Evolutionary conservation across 2,329 filamentous ascomycete genomes (phyloP).

Genomic region (Xylaria hypoxylon): DNA sequence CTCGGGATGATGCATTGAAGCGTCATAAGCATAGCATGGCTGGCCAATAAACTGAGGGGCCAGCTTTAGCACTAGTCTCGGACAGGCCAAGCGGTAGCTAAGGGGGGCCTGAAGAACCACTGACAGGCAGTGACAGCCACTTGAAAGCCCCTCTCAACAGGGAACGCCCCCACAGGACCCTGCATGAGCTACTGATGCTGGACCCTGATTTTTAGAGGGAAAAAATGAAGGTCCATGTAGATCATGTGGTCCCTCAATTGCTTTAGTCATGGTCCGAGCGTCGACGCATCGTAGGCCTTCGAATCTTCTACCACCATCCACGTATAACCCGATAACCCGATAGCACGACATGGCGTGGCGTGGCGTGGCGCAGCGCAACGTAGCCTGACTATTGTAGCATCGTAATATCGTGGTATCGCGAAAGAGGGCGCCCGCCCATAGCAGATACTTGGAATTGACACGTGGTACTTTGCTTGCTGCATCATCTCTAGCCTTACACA

Average conservation of each 20-base stretch:
- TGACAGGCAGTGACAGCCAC: not conserved
- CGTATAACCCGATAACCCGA: constrained; percentile 21
- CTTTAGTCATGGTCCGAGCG: constrained; percentile 9
- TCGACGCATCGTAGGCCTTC: constrained; percentile 16
- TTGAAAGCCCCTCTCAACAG: constrained; percentile 21
- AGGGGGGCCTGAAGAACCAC: constrained; percentile 27
- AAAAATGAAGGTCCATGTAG: not conserved
- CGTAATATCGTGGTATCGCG: not conserved
- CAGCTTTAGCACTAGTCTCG: constrained; percentile 4
- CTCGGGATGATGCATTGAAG: constrained; percentile 36
- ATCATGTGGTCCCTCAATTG: constrained; percentile 30
- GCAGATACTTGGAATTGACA: constrained; percentile 5
- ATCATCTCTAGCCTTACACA: constrained; percentile 13
- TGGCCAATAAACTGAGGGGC: constrained; percentile 31
- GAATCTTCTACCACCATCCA: constrained; percentile 35
- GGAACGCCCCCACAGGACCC: constrained; percentile 45
- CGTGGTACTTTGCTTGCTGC: constrained; percentile 2
- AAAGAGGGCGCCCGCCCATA: not conserved
- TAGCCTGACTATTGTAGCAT: constrained; percentile 16
- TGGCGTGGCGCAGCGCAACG: constrained; percentile 2
- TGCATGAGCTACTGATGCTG: constrained; percentile 47
- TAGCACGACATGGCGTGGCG: constrained; percentile 21
- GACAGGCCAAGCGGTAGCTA: not conserved
- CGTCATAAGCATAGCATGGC: constrained; percentile 31
- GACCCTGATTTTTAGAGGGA: constrained; percentile 44